phyloP scores from a whole-genome alignment of 306 rosid species.

The Geum urbanum region DNA sequence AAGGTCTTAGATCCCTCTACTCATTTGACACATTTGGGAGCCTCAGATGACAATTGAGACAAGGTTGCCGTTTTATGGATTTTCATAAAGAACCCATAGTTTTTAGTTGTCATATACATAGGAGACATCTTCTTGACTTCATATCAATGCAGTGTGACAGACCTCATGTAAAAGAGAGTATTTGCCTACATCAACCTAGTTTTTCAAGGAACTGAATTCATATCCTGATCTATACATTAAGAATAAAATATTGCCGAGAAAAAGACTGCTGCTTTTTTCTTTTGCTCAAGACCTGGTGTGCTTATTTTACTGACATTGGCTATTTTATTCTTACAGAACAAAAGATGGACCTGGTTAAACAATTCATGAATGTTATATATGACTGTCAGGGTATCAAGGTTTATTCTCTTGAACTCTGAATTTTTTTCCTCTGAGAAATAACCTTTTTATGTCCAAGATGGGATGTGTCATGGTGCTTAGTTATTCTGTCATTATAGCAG shows the following conservation, averaged over 20 bases:
- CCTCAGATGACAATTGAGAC: neutral
- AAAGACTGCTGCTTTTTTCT: neutral
- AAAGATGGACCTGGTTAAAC: conserved; percentile 12
- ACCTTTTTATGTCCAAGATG: neutral
- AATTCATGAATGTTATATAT: conserved; percentile 4
- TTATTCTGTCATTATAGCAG: neutral
- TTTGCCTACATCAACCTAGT: neutral
- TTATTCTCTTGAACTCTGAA: neutral
- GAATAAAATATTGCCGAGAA: neutral
- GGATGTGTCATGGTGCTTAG: neutral
- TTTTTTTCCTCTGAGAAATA: neutral
- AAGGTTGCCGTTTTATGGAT: neutral
- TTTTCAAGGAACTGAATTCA: neutral
- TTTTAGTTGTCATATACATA: neutral
- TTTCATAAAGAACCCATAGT: neutral
- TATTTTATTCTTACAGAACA: conserved; percentile 9
- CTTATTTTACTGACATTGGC: conserved; percentile 6
- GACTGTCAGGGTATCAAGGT: conserved; percentile 3
- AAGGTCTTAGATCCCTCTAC: neutral
- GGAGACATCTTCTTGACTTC: neutral
- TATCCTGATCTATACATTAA: neutral
- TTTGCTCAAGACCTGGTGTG: neutral
- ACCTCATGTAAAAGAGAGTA: neutral
- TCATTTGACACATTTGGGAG: neutral
- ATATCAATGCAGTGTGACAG: neutral